These are phyloP conservation scores for Cotoneaster glaucophyllus DNA, from an alignment of 306 rosid genomes.

Conservation along the genomic window DNA sequence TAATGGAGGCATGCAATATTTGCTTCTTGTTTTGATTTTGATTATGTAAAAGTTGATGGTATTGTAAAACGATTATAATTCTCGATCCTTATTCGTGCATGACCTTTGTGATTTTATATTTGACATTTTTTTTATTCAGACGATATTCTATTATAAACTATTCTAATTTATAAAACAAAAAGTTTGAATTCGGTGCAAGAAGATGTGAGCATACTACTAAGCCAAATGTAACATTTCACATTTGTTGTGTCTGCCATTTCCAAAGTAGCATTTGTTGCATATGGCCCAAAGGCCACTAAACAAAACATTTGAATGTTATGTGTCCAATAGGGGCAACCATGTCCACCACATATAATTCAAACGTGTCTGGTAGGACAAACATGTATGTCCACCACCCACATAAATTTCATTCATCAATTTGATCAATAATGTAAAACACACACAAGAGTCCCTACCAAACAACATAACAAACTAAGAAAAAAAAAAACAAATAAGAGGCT, in stretches of 20 bases:
- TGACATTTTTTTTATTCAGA: too few species aligned
- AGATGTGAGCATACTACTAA: too few species aligned
- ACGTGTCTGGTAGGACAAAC: not conserved
- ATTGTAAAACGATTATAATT: not conserved
- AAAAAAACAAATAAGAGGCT: too few species aligned
- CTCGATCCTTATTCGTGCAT: not conserved
- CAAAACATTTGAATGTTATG: not conserved
- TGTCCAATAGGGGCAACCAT: not conserved
- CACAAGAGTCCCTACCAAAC: not conserved
- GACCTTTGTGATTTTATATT: not conserved
- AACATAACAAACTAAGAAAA: too few species aligned
- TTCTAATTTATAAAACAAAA: too few species aligned
- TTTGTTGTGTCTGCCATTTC: not conserved
- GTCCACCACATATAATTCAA: conserved; percentile 1
- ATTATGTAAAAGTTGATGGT: not conserved
- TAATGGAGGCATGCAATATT: not conserved
- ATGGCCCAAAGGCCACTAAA: not conserved
- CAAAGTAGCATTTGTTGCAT: not conserved
- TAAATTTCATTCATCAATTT: not conserved
- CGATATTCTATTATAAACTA: not conserved
- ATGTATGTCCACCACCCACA: not conserved
- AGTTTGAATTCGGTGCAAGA: too few species aligned
- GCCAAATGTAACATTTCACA: too few species aligned
- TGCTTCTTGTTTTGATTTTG: not conserved
- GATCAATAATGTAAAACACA: not conserved